Base-by-base conservation (phyloP, 2,329 filamentous ascomycete genomes). In the Gyromitra esculenta region DNA sequence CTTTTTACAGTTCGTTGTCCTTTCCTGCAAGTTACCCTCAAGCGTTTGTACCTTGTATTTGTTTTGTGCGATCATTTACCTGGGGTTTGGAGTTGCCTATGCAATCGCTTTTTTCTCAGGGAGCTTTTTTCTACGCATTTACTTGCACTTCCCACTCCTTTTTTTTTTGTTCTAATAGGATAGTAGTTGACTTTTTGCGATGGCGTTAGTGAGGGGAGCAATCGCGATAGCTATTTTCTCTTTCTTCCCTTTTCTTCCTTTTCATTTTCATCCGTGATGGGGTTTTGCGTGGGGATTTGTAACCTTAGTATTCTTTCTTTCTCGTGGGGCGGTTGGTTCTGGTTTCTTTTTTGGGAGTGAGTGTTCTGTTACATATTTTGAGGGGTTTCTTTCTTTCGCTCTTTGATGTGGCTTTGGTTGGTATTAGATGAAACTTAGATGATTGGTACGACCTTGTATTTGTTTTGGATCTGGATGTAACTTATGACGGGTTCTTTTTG, bases 371-470 rank as follows among this genome's bases (percentile, higher is more conserved):
- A 56, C 31, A 35, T 73, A 56, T 66, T 25, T 45, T 52, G 11
- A n/a, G 45, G 54, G 9, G 11, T 25, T 21, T 60, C 45, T 68
- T 59, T n/a, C 11, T 25, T 35, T 41, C 63, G 15, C 39, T 41
- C 21, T 39, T 5, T 8, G 9, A 25, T 54, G 59, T 62, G 11
- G 50, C 56, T 62, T 21, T 25, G 63, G 43, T 56, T 56, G 13
- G 56, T 48, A 37, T 41, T 69, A 35, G 45, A 13, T 37, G 64
- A 25, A 13, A 54, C n/a, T 70, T 74, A 74, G 64, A 74, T n/a
- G 71, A 66, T 60, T 15, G 48, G 71, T 35, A 67, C 35, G 65
- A 35, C 64, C 7, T 68, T 63, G 43, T 68, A 63, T 62, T 54
- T 64, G 39, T 39, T 68, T 57, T 39, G 54, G 52, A 60, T 41